Percentiles rank a stretch among this genome's conserved stretches.
Conservation (phyloP, 176 grass and related monocot genomes). For the Oryza meridionalis region DNA sequence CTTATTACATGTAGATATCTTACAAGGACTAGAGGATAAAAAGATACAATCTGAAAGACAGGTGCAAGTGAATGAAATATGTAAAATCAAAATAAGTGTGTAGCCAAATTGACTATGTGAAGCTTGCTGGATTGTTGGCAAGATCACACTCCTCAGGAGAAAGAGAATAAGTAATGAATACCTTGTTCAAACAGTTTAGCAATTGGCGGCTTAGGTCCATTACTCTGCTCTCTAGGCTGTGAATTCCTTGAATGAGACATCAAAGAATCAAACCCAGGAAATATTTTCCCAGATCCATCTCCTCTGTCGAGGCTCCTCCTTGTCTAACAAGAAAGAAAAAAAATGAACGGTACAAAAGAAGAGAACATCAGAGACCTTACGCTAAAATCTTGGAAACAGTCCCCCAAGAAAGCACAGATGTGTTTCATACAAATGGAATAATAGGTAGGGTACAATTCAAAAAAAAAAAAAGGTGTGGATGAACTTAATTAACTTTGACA, state of each 20-base stretch:
- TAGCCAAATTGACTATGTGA: background rate
- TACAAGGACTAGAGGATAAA: slow-evolving; percentile 22
- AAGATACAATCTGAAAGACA: slow-evolving; percentile 6
- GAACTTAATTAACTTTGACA: slow-evolving; percentile 15
- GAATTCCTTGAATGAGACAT: slow-evolving; percentile 77
- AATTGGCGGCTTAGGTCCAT: slow-evolving; percentile 83
- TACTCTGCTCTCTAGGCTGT: slow-evolving; percentile 81
- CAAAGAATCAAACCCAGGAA: slow-evolving; percentile 91
- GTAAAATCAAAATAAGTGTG: slow-evolving; percentile 12
- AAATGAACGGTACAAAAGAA: slow-evolving; percentile 26
- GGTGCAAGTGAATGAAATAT: background rate
- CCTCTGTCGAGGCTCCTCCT: slow-evolving; percentile 84
- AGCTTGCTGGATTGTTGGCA: slow-evolving; percentile 13
- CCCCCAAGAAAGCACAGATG: background rate
- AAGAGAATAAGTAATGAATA: slow-evolving; percentile 44
- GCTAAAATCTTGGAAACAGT: slow-evolving; percentile 10
- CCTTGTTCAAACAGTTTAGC: slow-evolving; percentile 98
- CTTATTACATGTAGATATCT: slow-evolving; percentile 6
- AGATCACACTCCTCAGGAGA: slow-evolving; percentile 25
- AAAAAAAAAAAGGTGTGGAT: background rate
- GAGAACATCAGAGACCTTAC: slow-evolving; percentile 17
- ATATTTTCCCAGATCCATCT: slow-evolving; percentile 83
- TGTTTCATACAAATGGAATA: background rate
- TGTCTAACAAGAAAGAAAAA: slow-evolving; percentile 58
- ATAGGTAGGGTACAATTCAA: slow-evolving; percentile 2